A percentile compares a stretch with the other conserved stretches of the same genome.
These are phyloP conservation scores for Pseudocercospora eumusae DNA, from an alignment of 2,329 filamentous ascomycete genomes.

Conservation along the genomic window DNA sequence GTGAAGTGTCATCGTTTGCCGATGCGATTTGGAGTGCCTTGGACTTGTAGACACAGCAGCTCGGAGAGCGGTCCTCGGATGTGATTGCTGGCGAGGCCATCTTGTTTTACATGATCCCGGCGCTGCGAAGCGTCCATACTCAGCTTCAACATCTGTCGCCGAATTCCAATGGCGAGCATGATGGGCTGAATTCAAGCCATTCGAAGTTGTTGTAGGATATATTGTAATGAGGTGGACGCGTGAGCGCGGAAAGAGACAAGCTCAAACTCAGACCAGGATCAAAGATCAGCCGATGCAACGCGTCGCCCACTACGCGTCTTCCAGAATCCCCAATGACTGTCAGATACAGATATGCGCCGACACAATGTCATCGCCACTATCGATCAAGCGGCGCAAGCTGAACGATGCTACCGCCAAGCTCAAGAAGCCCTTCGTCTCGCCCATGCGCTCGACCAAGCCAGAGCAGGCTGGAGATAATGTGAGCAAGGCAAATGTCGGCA, in stretches of 20 bases:
- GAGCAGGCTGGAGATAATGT: slow-evolving; percentile 17
- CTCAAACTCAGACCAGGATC: neutral
- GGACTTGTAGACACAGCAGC: neutral
- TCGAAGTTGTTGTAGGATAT: neutral
- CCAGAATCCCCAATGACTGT: neutral
- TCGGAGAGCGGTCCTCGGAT: neutral
- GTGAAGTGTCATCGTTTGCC: neutral
- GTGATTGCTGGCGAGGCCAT: neutral
- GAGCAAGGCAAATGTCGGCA: slow-evolving; percentile 20
- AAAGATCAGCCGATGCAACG: neutral
- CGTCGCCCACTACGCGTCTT: slow-evolving; percentile 3
- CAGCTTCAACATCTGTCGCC: neutral
- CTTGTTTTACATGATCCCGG: neutral
- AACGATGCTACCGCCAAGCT: slow-evolving; percentile 60
- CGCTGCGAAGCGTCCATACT: neutral
- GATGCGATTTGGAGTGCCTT: neutral
- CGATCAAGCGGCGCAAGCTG: slow-evolving; percentile 62
- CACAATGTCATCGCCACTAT: slow-evolving; percentile 27
- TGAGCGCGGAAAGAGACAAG: no score
- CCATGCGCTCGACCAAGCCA: slow-evolving; percentile 55
- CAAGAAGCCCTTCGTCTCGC: slow-evolving; percentile 72
- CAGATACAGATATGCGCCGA: neutral
- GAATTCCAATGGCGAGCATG: neutral
- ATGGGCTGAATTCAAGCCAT: neutral
- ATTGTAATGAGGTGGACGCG: neutral